These are phyloP conservation scores for Rhododendron mucronatum DNA, from an alignment of 148 eudicot species.

Conservation along the genomic window DNA sequence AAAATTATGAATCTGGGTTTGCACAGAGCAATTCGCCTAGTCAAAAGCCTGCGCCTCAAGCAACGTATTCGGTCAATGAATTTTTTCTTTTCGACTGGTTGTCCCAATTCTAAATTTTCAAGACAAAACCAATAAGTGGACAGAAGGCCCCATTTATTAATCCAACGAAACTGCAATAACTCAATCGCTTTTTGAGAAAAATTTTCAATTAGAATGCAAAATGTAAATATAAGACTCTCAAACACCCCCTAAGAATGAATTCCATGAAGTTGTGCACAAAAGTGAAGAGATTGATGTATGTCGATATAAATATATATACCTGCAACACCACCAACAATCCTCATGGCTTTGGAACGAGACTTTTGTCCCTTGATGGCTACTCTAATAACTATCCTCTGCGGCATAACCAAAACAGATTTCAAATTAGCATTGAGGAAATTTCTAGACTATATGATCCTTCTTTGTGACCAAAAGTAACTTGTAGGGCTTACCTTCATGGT, in stretches of 20 bases:
- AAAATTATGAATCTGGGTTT: no score
- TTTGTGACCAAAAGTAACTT: background rate
- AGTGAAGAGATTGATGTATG: background rate
- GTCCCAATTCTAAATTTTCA: no score
- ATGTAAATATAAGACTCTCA: no score
- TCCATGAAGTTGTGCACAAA: background rate
- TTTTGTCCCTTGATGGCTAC: background rate
- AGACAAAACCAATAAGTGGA: background rate
- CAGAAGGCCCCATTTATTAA: background rate
- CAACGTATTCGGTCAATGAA: no score
- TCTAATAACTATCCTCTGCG: background rate
- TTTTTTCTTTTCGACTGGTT: no score
- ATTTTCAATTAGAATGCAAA: no score
- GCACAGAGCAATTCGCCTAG: no score
- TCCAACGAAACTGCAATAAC: no score
- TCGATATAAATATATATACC: background rate
- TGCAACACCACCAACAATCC: background rate
- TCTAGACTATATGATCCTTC: background rate
- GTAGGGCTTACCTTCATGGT: background rate
- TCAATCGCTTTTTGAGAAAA: no score
- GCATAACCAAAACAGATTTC: background rate
- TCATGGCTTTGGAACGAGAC: background rate
- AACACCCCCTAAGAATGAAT: no score
- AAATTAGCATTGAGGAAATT: background rate
- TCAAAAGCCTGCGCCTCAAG: background rate